Evolutionary conservation across 2,329 filamentous ascomycete species (phyloP).

Genomic region (Pyrenochaeta sp.): DNA sequence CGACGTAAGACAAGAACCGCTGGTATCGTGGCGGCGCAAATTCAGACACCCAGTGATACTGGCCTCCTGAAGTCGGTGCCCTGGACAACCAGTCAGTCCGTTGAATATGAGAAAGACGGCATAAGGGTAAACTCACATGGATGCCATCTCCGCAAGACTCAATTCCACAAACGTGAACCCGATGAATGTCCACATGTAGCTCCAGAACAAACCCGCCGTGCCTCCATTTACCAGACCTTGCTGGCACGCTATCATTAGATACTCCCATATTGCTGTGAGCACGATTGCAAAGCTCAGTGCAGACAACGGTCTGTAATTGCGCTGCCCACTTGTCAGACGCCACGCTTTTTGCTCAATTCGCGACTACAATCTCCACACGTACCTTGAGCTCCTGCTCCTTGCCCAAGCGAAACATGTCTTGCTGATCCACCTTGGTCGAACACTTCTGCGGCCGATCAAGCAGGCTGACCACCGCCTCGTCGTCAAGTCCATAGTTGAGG

Average conservation of each 20-base stretch:
- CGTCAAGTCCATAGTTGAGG: not conserved
- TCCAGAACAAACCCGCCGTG: constrained; percentile 44
- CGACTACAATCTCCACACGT: too few relatives aligned
- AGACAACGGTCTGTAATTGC: constrained; percentile 17
- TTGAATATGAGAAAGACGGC: too few relatives aligned
- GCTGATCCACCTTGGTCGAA: constrained; percentile 10
- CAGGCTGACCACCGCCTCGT: not conserved
- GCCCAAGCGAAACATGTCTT: constrained; percentile 34
- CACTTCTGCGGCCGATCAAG: constrained; percentile 5
- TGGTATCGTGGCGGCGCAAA: constrained; percentile 43
- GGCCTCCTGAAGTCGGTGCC: constrained; percentile 20
- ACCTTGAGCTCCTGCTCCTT: constrained; percentile 29
- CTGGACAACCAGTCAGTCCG: not conserved
- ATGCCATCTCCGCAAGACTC: constrained; percentile 38
- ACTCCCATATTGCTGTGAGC: constrained; percentile 22
- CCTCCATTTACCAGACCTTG: constrained; percentile 41
- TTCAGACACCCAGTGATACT: constrained; percentile 23
- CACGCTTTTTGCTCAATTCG: too few relatives aligned
- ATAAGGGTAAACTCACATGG: constrained; percentile 31
- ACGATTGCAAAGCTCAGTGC: constrained; percentile 23
- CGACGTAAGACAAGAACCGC: constrained; percentile 18
- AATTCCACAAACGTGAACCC: constrained; percentile 44
- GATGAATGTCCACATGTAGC: constrained; percentile 41
- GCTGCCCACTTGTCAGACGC: constrained; percentile 6
- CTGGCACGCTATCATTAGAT: constrained; percentile 16